Evolutionary conservation across 805 yeast species (phyloP).

Genomic region (Candida gorgasii): DNA sequence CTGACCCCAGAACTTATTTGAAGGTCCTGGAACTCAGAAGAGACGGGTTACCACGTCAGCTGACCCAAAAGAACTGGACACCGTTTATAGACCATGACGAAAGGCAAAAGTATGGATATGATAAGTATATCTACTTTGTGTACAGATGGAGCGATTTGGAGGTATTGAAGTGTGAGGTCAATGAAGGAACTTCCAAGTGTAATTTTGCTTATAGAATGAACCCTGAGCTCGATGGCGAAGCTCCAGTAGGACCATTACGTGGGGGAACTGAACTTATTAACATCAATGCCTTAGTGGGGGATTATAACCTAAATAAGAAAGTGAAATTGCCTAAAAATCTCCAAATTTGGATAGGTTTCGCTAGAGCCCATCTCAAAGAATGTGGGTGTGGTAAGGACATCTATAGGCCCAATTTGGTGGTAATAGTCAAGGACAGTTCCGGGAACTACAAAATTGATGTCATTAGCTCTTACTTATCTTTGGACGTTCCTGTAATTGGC

Average conservation of each 20-base stretch:
- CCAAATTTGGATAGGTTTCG: conserved; percentile 40
- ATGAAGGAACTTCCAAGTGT: conserved; percentile 16
- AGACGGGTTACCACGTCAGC: conserved; percentile 9
- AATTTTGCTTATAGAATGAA: conserved; percentile 12
- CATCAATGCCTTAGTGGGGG: conserved; percentile 17
- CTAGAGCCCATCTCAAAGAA: conserved; percentile 38
- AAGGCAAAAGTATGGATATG: conserved; percentile 19
- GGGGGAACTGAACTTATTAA: conserved; percentile 39
- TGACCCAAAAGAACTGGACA: conserved; percentile 41
- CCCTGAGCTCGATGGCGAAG: background rate
- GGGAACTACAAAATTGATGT: conserved; percentile 26
- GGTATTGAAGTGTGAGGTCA: conserved; percentile 18
- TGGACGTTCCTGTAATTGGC: conserved; percentile 28
- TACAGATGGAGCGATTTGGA: conserved; percentile 31
- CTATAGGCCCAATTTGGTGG: conserved; percentile 42
- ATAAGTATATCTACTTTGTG: conserved; percentile 30
- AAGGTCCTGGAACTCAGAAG: conserved; percentile 23
- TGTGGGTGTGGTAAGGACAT: conserved; percentile 44
- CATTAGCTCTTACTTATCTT: conserved; percentile 30
- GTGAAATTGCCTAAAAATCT: conserved; percentile 18
- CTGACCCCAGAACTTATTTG: conserved; percentile 19
- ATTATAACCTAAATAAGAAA: background rate
- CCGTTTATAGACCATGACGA: conserved; percentile 32
- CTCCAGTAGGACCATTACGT: conserved; percentile 26
- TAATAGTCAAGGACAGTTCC: conserved; percentile 18